These are phyloP conservation scores for Tolypocladium amazonense DNA, from an alignment of 2,329 filamentous ascomycete genomes.

Conservation along the genomic window DNA sequence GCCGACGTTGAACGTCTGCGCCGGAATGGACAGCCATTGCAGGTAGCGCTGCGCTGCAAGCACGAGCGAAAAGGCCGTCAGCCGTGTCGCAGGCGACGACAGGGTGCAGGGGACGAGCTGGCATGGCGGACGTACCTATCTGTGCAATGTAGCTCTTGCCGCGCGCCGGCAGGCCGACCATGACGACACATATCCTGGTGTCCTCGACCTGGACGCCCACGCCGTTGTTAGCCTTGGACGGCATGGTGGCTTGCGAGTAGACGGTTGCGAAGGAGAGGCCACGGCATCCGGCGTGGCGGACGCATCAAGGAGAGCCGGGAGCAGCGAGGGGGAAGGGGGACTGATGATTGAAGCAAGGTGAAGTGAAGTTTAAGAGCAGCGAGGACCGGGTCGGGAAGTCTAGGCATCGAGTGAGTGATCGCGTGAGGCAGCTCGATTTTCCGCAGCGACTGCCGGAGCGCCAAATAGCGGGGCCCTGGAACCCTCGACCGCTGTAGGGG, in stretches of 20 bases:
- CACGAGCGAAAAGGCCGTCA: background rate
- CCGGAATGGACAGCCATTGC: constrained; percentile 89
- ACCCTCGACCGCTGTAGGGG: too few relatives aligned
- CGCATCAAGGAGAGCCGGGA: background rate
- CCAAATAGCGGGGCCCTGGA: background rate
- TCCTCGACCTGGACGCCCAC: constrained; percentile 83
- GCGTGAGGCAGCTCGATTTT: constrained; percentile 6
- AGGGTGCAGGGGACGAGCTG: background rate
- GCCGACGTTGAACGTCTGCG: constrained; percentile 95
- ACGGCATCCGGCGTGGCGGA: constrained; percentile 2
- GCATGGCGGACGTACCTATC: constrained; percentile 54
- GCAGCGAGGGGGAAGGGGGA: background rate
- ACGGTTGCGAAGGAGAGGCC: constrained; percentile 1
- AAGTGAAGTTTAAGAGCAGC: background rate
- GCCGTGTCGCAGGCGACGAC: background rate
- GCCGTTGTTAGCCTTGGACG: constrained; percentile 45
- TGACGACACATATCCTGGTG: constrained; percentile 93
- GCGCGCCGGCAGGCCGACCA: constrained; percentile 91
- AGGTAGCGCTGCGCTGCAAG: constrained; percentile 76
- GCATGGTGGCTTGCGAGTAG: constrained; percentile 22
- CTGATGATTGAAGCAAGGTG: background rate
- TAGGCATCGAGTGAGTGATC: constrained; percentile 1
- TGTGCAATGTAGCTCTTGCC: constrained; percentile 97
- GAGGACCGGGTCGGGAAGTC: background rate
- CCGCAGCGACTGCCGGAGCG: background rate